A percentile compares a stretch with the other conserved stretches of the same genome.
phyloP scores from a whole-genome alignment of 2,329 filamentous ascomycete species.

The Ampelomyces quisqualis region DNA sequence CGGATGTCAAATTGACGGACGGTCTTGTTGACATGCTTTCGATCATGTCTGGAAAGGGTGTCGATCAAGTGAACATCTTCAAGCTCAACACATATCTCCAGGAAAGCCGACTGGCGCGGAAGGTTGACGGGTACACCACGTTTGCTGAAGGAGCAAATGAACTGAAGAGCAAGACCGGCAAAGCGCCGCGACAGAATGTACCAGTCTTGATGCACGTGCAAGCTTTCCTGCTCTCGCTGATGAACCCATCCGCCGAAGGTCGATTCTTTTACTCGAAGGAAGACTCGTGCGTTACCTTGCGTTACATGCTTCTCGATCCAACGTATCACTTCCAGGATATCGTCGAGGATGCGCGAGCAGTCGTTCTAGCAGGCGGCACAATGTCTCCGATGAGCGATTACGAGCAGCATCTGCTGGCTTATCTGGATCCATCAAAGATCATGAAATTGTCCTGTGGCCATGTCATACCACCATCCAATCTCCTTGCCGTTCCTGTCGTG shows the following conservation, averaged over 20 bases:
- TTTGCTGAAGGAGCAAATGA: constrained; percentile 54
- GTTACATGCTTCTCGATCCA: constrained; percentile 87
- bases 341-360: constrained; percentile 77
- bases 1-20: constrained; percentile 51
- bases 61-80: constrained; percentile 93
- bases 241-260: constrained; percentile 74
- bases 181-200: constrained; percentile 39
- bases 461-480: constrained; percentile 80
- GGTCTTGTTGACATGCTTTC: constrained; percentile 70
- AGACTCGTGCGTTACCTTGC: constrained; percentile 62
- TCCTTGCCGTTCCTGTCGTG: constrained; percentile 73
- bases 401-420: constrained; percentile 79
- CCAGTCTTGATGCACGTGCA: constrained; percentile 64
- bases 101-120: constrained; percentile 88
- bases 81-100: constrained; percentile 85
- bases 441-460: constrained; percentile 89
- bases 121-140: constrained; percentile 84
- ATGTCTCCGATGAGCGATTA: constrained; percentile 98
- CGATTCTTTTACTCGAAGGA: constrained; percentile 58
- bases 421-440: constrained; percentile 63
- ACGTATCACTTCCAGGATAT: constrained; percentile 89
- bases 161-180: constrained; percentile 16
- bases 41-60: constrained; percentile 77
- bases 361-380: constrained; percentile 90
- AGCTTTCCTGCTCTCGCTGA: constrained; percentile 74